Conservation (phyloP, 805 yeast genomes). For the Wickerhamiella azymoides region DNA sequence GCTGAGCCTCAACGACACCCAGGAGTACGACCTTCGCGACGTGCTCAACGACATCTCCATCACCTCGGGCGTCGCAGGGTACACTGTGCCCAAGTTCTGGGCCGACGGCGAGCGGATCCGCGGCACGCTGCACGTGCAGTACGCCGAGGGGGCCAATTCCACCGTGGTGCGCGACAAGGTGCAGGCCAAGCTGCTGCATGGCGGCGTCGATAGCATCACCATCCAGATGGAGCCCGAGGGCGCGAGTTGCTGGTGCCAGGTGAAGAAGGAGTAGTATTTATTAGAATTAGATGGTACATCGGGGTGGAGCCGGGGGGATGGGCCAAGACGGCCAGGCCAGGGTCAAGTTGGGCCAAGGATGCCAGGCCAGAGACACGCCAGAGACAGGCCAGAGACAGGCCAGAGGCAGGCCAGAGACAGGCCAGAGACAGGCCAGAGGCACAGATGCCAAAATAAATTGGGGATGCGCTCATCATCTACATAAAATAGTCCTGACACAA, state of each 20-base stretch:
- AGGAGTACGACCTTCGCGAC: slow-evolving; percentile 50
- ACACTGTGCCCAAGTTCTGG: slow-evolving; percentile 89
- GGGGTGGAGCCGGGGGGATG: no score
- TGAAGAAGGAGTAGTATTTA: background rate
- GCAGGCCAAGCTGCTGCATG: slow-evolving; percentile 36
- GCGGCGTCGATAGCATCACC: slow-evolving; percentile 40
- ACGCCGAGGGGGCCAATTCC: slow-evolving; percentile 47
- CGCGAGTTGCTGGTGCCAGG: slow-evolving; percentile 56
- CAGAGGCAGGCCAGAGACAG: no score
- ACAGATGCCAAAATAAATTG: no score
- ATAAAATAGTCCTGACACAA: no score
- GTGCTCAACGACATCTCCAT: slow-evolving; percentile 53
- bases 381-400: slow-evolving; percentile 6
- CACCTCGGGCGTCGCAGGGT: slow-evolving; percentile 70
- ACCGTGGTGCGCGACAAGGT: slow-evolving; percentile 47
- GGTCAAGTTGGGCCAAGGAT: no score
- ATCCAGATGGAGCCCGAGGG: slow-evolving; percentile 56
- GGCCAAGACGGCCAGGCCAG: no score
- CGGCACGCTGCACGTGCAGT: slow-evolving; percentile 79
- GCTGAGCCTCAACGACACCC: slow-evolving; percentile 42
- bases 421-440: no score
- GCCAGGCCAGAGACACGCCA: no score
- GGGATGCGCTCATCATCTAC: no score
- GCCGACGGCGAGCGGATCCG: slow-evolving; percentile 39
- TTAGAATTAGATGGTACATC: no score